A percentile compares a stretch with the other conserved stretches of the same genome.
phyloP scores from a whole-genome alignment of 2,329 filamentous ascomycete species.

The Pseudogymnoascus destructans region DNA sequence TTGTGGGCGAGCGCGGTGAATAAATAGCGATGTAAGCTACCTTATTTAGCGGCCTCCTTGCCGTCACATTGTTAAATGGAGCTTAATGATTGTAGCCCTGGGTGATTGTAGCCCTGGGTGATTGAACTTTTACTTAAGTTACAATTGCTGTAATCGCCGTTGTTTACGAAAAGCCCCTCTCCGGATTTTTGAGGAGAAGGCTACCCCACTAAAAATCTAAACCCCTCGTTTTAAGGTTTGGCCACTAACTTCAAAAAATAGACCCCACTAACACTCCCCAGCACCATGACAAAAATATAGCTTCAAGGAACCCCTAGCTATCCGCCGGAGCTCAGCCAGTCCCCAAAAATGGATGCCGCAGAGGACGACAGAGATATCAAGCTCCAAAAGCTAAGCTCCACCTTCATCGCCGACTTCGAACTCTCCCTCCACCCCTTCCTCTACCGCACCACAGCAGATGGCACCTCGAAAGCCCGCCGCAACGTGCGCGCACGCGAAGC shows the following conservation, averaged over 20 bases:
- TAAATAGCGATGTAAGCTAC: not conserved
- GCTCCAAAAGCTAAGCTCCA: slow-evolving; percentile 46
- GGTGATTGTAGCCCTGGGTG: no score
- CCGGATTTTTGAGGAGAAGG: no score
- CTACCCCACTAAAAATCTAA: slow-evolving; percentile 3
- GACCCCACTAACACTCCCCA: not conserved
- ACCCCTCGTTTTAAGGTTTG: not conserved
- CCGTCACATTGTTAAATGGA: not conserved
- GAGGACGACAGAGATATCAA: slow-evolving; percentile 49
- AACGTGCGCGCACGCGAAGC: slow-evolving; percentile 39
- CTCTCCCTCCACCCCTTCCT: slow-evolving; percentile 39
- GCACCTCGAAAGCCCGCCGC: slow-evolving; percentile 31
- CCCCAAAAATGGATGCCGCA: slow-evolving; percentile 41
- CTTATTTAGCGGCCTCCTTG: not conserved
- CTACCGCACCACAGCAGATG: slow-evolving; percentile 36
- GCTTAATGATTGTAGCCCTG: no score
- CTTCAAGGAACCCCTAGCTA: not conserved
- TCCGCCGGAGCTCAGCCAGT: not conserved
- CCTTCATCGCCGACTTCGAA: slow-evolving; percentile 47
- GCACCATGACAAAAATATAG: not conserved
- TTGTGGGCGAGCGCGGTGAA: no score
- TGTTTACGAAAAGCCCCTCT: no score
- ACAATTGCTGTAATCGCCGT: no score
- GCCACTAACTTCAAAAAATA: not conserved
- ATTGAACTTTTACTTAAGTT: no score